phyloP scores from a whole-genome alignment of 441 rosid genomes.

The Pelargonium citronellum region DNA sequence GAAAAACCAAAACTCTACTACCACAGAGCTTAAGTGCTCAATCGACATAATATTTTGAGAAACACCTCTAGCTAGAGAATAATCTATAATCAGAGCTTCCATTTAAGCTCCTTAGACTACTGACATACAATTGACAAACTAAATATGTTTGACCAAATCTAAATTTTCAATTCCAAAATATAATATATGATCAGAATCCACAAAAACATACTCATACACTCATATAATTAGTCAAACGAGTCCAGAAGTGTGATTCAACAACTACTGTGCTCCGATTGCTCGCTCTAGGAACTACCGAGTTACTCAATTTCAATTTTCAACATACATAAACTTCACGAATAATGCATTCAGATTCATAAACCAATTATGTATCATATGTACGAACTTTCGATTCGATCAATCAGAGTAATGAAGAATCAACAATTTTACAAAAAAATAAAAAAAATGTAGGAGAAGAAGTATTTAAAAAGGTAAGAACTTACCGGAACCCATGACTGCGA shows the following conservation, averaged over 20 bases:
- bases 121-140: background rate
- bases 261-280: background rate
- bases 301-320: background rate
- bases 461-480: background rate
- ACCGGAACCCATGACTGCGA: slow-evolving; percentile 6
- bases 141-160: background rate
- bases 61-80: background rate
- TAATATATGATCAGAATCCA: no score
- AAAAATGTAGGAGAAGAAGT: no score
- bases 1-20: no score
- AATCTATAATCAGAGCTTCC: background rate
- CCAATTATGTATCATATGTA: background rate
- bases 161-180: background rate
- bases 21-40: no score
- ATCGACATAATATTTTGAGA: background rate
- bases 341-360: background rate
- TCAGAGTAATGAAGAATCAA: no score
- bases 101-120: background rate
- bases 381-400: background rate
- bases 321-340: background rate
- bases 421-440: no score
- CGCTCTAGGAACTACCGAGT: background rate
- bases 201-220: no score
- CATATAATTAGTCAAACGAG: no score
- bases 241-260: no score